These are phyloP conservation scores for Volvox africanus DNA, from an alignment of 139 green algal genomes.

Conservation along the genomic window DNA sequence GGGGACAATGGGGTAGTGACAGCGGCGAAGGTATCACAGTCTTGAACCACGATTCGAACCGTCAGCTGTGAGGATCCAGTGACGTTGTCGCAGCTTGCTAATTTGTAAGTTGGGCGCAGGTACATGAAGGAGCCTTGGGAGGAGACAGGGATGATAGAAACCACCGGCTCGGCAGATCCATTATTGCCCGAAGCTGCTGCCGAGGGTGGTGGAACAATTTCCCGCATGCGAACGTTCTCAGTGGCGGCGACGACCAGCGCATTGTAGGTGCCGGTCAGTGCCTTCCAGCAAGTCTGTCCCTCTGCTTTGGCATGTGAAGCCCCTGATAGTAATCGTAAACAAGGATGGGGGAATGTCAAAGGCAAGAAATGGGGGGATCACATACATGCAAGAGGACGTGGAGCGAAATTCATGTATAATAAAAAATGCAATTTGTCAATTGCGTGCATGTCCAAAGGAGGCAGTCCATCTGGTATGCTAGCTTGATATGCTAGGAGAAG, in stretches of 20 bases:
- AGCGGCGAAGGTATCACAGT: not conserved
- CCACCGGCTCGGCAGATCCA: not conserved
- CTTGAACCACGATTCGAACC: not conserved
- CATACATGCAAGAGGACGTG: too few species aligned
- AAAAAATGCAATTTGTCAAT: too few species aligned
- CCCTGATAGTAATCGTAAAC: too few species aligned
- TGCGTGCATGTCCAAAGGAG: too few species aligned
- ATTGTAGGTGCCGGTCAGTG: not conserved
- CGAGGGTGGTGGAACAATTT: not conserved
- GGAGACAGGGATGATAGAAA: not conserved
- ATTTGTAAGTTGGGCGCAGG: not conserved
- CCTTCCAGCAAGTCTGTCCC: not conserved
- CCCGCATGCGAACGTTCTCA: not conserved
- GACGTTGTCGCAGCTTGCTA: not conserved
- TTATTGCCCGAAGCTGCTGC: too few species aligned
- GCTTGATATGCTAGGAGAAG: too few species aligned
- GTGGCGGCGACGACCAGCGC: not conserved
- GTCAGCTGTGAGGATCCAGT: not conserved
- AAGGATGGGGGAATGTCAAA: too few species aligned
- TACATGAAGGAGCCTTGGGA: not conserved
- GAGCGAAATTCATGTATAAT: too few species aligned
- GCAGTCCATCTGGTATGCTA: too few species aligned
- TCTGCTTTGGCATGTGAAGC: not conserved
- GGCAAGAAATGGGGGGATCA: too few species aligned
- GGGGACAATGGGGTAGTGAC: not conserved